A percentile compares a stretch with the other conserved stretches of the same genome.
Evolutionary conservation across 495 filamentous ascomycete species (phyloP).

Genomic region (Talaromyces stipitatus): DNA sequence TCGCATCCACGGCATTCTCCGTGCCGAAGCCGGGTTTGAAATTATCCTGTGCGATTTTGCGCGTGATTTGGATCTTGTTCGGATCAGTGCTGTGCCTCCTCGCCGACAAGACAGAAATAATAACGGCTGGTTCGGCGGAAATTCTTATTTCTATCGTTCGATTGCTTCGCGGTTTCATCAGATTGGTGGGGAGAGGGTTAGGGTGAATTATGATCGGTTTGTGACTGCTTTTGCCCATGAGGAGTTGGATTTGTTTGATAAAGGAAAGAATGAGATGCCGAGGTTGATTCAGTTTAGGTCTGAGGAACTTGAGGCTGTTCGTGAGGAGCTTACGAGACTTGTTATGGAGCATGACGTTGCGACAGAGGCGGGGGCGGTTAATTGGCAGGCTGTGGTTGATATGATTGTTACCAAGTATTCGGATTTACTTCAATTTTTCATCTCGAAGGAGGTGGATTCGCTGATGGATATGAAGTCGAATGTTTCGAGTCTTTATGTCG

Average conservation of each 20-base stretch:
- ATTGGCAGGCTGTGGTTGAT: slow-evolving; percentile 7
- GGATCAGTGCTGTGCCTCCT: slow-evolving; percentile 16
- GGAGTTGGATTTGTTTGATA: slow-evolving; percentile 41
- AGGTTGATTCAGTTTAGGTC: slow-evolving; percentile 2
- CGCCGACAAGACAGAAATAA: background rate
- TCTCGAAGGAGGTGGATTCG: slow-evolving; percentile 14
- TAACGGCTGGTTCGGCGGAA: background rate
- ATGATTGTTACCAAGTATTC: slow-evolving; percentile 23
- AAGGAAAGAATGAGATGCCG: slow-evolving; percentile 18
- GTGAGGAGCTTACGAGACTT: slow-evolving; percentile 12
- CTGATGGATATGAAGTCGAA: slow-evolving; percentile 31
- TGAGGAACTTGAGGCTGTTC: background rate
- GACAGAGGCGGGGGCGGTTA: background rate
- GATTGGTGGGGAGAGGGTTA: slow-evolving; percentile 45
- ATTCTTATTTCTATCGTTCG: slow-evolving; percentile 14
- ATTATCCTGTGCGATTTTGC: slow-evolving; percentile 59
- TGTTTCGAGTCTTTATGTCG: slow-evolving; percentile 34
- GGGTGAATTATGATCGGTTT: slow-evolving; percentile 54
- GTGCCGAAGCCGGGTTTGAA: slow-evolving; percentile 66
- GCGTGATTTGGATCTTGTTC: slow-evolving; percentile 25
- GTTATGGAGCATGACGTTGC: slow-evolving; percentile 16
- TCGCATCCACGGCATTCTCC: slow-evolving; percentile 51
- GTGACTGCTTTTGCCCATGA: slow-evolving; percentile 49
- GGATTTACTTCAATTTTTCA: background rate
- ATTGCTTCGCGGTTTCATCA: slow-evolving; percentile 50